Evolutionary conservation across 768 basidiomycete species (phyloP).

Genomic region (Pisolithus orientalis): DNA sequence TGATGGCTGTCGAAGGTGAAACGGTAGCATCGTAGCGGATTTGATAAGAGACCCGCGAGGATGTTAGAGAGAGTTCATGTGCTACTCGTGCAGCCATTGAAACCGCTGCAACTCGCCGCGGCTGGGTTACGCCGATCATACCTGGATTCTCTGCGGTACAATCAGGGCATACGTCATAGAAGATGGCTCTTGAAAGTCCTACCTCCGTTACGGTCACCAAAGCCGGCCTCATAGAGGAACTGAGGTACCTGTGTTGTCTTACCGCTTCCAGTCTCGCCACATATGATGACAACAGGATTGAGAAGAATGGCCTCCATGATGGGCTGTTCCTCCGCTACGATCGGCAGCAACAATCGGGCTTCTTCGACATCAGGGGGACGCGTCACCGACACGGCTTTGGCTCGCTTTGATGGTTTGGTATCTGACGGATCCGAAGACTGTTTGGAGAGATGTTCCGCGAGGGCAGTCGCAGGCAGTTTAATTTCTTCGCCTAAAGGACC

Average conservation of each 20-base stretch:
- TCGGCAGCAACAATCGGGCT: conserved; percentile 74
- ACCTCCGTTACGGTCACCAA: conserved; percentile 82
- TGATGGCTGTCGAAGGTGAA: conserved; percentile 85
- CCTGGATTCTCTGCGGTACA: conserved; percentile 77
- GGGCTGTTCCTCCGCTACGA: conserved; percentile 87
- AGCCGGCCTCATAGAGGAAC: conserved; percentile 96
- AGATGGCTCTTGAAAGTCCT: conserved; percentile 12
- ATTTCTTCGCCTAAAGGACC: conserved; percentile 80
- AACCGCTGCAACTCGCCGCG: conserved; percentile 93
- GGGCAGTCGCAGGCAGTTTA: conserved; percentile 57
- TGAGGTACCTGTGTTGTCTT: conserved; percentile 99
- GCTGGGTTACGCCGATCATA: conserved; percentile 97
- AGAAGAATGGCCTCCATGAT: conserved; percentile 89
- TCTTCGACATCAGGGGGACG: conserved; percentile 72
- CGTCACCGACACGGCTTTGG: conserved; percentile 47
- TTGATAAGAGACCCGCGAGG: conserved; percentile 87
- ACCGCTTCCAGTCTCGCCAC: conserved; percentile 95
- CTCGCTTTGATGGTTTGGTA: conserved; percentile 16
- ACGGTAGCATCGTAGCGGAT: conserved; percentile 96
- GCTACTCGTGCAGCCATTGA: conserved; percentile 92
- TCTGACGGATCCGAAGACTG: neutral
- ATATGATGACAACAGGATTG: conserved; percentile 66
- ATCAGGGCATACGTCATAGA: neutral
- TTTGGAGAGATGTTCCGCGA: conserved; percentile 41
- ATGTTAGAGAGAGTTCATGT: conserved; percentile 82